Evolutionary conservation across 1,284 basidiomycete species (phyloP), one percentile per base, ranked within the genome.

Genomic region (Exsudoporus floridanus): DNA sequence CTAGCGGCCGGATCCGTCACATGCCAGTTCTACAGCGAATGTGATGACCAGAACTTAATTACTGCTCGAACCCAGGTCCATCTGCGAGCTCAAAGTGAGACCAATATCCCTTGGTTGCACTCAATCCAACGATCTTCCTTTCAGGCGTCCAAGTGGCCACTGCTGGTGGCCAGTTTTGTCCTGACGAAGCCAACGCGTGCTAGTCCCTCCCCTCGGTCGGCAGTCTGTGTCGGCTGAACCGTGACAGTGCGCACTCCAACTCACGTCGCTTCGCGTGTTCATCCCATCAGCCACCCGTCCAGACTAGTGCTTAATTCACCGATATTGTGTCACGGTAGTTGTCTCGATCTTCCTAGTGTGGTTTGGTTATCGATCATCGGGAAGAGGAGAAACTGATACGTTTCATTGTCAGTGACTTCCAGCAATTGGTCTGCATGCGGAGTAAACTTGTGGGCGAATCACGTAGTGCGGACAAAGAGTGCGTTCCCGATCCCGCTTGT

Each of bases 281-380:
- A 23, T 34, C 43, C 10, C 16, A 21, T 9, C 49, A 46, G 49
- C 39, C 30, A 35, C 34, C 30, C 28, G 14, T 55, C 1, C 63
- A 93, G 92, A 95, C 64, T 78, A 92, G 72, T 94, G 91, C 62
- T n/a, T n/a, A n/a, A n/a, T 90, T 85, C 57, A 78, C 86, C 41
- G 83, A 90, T 66, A 84, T 92, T 49, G 83, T 91, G 4, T 92
- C 90, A 48, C 80, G 89, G 80, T 90, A 73, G 27, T 60, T 49
- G 28, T 31, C 39, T 50, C 5, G 18, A 36, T 3, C 9, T 16
- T 36, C 38, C 27, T 40, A 58, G 16, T 42, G 34, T 21, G 52
- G 19, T 49, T 27, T 16, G 25, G 13, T 27, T 18, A 31, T 5
- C 54, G 37, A 44, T 33, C 8, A 19, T 14, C 10, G 16, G 37